Evolutionary conservation across 352 stramenopile species (phyloP).

Genomic region (Pythium scleroteichum): DNA sequence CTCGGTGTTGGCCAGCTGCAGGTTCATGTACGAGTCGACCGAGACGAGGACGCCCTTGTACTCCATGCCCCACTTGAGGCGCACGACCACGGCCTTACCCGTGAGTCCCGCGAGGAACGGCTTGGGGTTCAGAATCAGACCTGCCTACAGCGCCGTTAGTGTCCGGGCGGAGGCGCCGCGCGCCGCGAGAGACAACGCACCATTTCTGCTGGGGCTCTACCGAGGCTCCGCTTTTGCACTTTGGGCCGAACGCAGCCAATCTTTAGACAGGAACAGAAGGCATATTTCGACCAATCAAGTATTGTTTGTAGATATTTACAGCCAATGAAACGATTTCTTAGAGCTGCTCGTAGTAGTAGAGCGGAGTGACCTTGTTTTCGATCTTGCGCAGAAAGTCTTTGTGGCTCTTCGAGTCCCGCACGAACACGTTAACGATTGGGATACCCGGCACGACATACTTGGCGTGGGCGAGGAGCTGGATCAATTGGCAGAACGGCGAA

Average conservation of each 20-base stretch:
- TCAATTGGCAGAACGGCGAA: slow-evolving; percentile 78
- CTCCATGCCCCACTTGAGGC: slow-evolving; percentile 99
- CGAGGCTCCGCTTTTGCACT: slow-evolving; percentile 2
- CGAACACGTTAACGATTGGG: slow-evolving; percentile 83
- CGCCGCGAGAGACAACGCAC: neutral
- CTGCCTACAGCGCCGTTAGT: slow-evolving; percentile 44
- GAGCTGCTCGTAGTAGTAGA: slow-evolving; percentile 35
- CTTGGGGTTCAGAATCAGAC: slow-evolving; percentile 94
- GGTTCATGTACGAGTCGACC: slow-evolving; percentile 99
- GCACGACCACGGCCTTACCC: slow-evolving; percentile 95
- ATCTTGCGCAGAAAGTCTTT: slow-evolving; percentile 70
- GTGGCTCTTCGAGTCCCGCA: slow-evolving; percentile 61
- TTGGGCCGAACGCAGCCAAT: slow-evolving; percentile 20
- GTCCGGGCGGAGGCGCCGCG: too few relatives aligned
- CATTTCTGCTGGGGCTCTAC: slow-evolving; percentile 5
- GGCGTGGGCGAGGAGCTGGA: slow-evolving; percentile 65
- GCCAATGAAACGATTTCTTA: slow-evolving; percentile 20
- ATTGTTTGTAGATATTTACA: slow-evolving; percentile 6
- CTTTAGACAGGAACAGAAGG: slow-evolving; percentile 2
- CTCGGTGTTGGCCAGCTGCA: slow-evolving; percentile 96
- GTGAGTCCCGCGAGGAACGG: slow-evolving; percentile 94
- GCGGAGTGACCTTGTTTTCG: slow-evolving; percentile 51
- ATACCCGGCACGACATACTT: slow-evolving; percentile 85
- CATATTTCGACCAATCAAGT: slow-evolving; percentile 27
- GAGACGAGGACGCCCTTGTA: slow-evolving; percentile 96